Evolutionary conservation across 768 basidiomycete genomes (phyloP).

Genomic region (Tubosaeta sp.): DNA sequence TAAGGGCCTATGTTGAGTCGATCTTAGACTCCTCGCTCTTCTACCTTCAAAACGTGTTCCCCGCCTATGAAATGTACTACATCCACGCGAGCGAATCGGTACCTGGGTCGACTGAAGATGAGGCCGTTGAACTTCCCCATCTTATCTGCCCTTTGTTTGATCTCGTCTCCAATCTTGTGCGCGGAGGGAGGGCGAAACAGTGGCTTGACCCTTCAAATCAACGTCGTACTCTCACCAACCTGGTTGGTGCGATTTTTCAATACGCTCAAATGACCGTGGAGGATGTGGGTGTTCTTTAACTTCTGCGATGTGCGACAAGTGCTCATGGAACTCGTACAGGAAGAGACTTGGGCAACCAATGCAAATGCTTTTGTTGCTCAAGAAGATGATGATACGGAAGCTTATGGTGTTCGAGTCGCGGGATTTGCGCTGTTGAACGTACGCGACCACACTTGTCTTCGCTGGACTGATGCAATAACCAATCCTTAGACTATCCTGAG

Average conservation of each 20-base stretch:
- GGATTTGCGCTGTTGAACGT: constrained; percentile 83
- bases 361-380: constrained; percentile 92
- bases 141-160: constrained; percentile 79
- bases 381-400: constrained; percentile 86
- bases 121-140: constrained; percentile 68
- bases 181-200: constrained; percentile 59
- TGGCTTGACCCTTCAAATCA: constrained; percentile 49
- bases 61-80: constrained; percentile 60
- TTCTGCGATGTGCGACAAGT: neutral
- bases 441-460: constrained; percentile 8
- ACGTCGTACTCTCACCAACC: constrained; percentile 38
- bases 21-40: constrained; percentile 55
- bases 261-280: constrained; percentile 87
- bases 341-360: constrained; percentile 86
- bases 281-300: constrained; percentile 52
- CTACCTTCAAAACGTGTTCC: constrained; percentile 56
- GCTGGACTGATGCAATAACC: constrained; percentile 2
- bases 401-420: constrained; percentile 78
- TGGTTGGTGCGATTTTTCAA: constrained; percentile 56
- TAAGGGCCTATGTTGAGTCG: constrained; percentile 58
- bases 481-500: constrained; percentile 52
- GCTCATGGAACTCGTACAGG: constrained; percentile 43
- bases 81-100: constrained; percentile 49
- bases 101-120: constrained; percentile 72
- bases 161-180: constrained; percentile 62